These are phyloP conservation scores for Didymella glomerata DNA, from an alignment of 2,329 filamentous ascomycete genomes.

Conservation along the genomic window DNA sequence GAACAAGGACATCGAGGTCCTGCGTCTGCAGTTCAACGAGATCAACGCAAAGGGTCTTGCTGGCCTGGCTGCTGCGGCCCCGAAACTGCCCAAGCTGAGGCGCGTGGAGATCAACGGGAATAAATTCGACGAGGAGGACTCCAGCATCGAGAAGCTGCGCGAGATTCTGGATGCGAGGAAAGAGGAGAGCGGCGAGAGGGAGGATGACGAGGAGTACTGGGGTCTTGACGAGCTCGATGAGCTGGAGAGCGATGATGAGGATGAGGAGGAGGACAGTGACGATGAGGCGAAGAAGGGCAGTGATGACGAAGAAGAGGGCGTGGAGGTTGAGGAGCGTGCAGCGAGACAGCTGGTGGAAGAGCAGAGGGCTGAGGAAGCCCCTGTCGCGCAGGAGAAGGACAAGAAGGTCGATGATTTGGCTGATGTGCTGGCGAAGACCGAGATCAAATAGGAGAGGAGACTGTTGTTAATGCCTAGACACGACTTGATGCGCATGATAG, in stretches of 20 bases:
- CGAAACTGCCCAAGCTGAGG: conserved; percentile 75
- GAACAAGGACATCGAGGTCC: conserved; percentile 79
- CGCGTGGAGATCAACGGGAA: conserved; percentile 96
- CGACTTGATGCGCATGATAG: conserved; percentile 1
- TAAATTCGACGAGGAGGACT: conserved; percentile 88
- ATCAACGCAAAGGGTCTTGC: conserved; percentile 81
- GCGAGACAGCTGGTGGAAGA: conserved; percentile 70
- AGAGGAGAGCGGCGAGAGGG: conserved; percentile 62
- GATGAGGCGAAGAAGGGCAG: conserved; percentile 68
- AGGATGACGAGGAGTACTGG: conserved; percentile 63
- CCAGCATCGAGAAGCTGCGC: conserved; percentile 71
- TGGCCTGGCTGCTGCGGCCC: conserved; percentile 71
- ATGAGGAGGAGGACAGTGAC: conserved; percentile 75
- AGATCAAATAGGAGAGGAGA: conserved; percentile 42
- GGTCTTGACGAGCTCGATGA: conserved; percentile 73
- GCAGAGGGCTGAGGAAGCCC: conserved; percentile 76
- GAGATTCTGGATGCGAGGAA: conserved; percentile 76
- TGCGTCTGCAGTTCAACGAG: conserved; percentile 93
- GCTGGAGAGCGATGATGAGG: conserved; percentile 84
- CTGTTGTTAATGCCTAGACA: background rate
- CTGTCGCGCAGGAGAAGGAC: conserved; percentile 74
- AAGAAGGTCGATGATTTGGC: conserved; percentile 84
- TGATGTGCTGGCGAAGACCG: conserved; percentile 76
- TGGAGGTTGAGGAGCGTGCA: conserved; percentile 52
- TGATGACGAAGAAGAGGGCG: conserved; percentile 72